Evolutionary conservation across 495 filamentous ascomycete genomes (phyloP), one percentile per base, ranked within the genome.

Genomic region (Penicillium malachiteum): DNA sequence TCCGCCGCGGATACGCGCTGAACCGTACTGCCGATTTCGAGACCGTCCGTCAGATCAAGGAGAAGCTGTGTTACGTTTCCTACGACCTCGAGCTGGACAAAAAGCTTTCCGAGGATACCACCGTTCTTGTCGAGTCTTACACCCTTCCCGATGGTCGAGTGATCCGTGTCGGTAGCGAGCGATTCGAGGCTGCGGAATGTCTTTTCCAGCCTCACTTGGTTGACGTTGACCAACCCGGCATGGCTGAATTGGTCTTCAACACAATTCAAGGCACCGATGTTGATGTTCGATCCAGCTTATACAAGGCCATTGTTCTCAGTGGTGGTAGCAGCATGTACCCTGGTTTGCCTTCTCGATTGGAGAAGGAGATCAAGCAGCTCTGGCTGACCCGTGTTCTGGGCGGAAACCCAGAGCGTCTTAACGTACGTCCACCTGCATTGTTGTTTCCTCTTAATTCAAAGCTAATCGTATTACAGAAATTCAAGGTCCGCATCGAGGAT

Each of bases 1-100:
- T 97, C 52, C 91, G 94, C 60, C 84, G 95, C 55, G 94, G 94
- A 10, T 99, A 99, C 72, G 94, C 94, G 17, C 81, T 99, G 47
- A 99, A 99, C 84, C 84, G 94, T 64, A 99, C 94, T 8, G 94
- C 94, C 67, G 94, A 99, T 70, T 99, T 99, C 71, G 94, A 99
- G 77, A 99, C 94, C 30, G 94, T 97, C 39, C 91, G 94, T 42
- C 93, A 96, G 72, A 97, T 99, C 75, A 99, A 99, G 78, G 94
- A 99, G 79, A 97, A 97, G 84, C 87, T 99, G 34, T 97, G 93
- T 79, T 99, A 99, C 74, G 92, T 99, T 54, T 96, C 92, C 4
- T 99, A 97, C 78, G 95, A 99, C 71, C 82, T 99, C 50, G 91
- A 94, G 75, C 81, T 97, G 42, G 94, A 99, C 81, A 89, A 97